These are phyloP conservation scores for Arctium minus DNA, from an alignment of 129 eudicot genomes.

Conservation along the genomic window DNA sequence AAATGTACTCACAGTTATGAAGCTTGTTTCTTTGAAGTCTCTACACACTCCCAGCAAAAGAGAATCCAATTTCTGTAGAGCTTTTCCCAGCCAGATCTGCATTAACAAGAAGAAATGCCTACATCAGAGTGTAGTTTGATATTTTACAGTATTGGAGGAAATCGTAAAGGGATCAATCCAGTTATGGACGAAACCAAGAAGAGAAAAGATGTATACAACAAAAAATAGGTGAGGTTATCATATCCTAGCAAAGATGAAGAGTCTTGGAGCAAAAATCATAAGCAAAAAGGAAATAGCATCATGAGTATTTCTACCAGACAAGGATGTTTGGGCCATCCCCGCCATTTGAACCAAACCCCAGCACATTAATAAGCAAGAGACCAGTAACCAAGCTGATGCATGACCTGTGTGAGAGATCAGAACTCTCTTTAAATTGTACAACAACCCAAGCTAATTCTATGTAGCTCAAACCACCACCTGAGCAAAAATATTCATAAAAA, in stretches of 20 bases:
- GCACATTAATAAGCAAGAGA: background rate
- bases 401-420: background rate
- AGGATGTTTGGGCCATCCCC: background rate
- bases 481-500: background rate
- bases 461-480: background rate
- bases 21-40: constrained; percentile 83
- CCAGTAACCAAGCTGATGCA: background rate
- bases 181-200: background rate
- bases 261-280: background rate
- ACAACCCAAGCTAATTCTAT: background rate
- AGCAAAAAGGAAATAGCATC: constrained; percentile 3
- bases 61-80: constrained; percentile 91
- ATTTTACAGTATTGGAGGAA: background rate
- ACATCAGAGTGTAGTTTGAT: background rate
- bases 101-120: constrained; percentile 13
- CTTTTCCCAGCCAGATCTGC: constrained; percentile 91
- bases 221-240: background rate
- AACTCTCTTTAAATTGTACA: background rate
- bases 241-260: constrained; percentile 10
- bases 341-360: background rate
- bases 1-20: constrained; percentile 65
- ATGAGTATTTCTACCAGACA: background rate
- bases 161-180: background rate
- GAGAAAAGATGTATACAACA: background rate
- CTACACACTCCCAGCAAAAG: constrained; percentile 87